Evolutionary conservation across 75 land plant genomes (phyloP).

Genomic region (Sequoia sempervirens): DNA sequence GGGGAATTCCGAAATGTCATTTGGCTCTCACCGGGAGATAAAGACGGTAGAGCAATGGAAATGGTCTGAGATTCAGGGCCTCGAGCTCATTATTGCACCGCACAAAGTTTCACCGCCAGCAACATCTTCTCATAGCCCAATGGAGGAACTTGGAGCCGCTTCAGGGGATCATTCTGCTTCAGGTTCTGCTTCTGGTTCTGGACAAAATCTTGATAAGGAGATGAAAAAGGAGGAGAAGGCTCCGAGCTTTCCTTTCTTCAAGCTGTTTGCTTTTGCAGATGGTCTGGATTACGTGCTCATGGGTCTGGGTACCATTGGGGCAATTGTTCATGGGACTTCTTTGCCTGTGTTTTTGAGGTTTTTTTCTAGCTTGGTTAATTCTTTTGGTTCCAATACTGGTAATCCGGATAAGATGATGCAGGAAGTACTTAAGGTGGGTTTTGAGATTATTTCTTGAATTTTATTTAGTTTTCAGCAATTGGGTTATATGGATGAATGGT

Average conservation of each 20-base stretch:
- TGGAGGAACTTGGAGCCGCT: background rate
- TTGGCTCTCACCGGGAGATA: conserved; percentile 25
- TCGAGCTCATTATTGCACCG: conserved; percentile 19
- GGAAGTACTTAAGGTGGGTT: conserved; percentile 45
- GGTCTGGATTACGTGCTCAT: conserved; percentile 62
- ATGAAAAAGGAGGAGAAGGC: background rate
- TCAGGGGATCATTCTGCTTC: background rate
- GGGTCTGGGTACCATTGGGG: conserved; percentile 61
- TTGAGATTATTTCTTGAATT: background rate
- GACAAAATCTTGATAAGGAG: background rate
- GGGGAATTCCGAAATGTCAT: conserved; percentile 21
- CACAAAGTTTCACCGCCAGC: background rate
- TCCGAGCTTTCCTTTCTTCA: conserved; percentile 20
- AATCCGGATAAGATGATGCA: conserved; percentile 55
- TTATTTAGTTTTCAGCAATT: background rate
- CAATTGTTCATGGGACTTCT: conserved; percentile 74
- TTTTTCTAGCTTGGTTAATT: conserved; percentile 79
- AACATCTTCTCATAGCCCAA: background rate
- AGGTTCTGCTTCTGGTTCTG: background rate
- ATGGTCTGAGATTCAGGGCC: conserved; percentile 63
- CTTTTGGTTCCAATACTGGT: conserved; percentile 59
- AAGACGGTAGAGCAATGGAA: conserved; percentile 46
- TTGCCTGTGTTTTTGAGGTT: conserved; percentile 75
- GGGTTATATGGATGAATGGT: background rate
- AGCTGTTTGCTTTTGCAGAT: conserved; percentile 62